Evolutionary conservation across 495 filamentous ascomycete genomes (phyloP).

Genomic region (Neurospora africana): DNA sequence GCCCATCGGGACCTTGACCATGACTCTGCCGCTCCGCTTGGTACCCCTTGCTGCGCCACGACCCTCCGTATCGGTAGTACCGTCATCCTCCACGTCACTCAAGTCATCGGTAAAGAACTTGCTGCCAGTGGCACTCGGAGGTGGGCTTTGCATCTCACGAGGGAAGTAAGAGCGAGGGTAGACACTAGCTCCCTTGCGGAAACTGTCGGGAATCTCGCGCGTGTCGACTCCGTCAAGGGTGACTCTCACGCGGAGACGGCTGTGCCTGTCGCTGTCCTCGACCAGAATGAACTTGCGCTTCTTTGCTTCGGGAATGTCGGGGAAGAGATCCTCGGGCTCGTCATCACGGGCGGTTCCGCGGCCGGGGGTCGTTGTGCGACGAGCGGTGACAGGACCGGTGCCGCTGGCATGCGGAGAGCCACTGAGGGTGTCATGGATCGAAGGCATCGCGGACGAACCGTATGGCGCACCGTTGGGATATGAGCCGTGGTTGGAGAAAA

Average conservation of each 20-base stretch:
- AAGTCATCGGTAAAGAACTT: constrained; percentile 55
- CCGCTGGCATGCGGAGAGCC: constrained; percentile 33
- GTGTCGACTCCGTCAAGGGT: constrained; percentile 82
- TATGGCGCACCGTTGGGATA: constrained; percentile 50
- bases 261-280: constrained; percentile 69
- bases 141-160: constrained; percentile 73
- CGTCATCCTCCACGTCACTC: constrained; percentile 42
- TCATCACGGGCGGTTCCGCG: constrained; percentile 27
- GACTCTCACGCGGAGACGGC: constrained; percentile 74
- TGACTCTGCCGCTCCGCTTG: constrained; percentile 11
- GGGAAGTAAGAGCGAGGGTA: constrained; percentile 86
- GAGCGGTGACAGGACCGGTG: constrained; percentile 15
- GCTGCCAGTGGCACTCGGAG: constrained; percentile 51
- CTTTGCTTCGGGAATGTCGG: constrained; percentile 75
- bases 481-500: constrained; percentile 58
- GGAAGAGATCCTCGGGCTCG: constrained; percentile 60
- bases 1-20: constrained; percentile 54
- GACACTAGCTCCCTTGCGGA: constrained; percentile 76
- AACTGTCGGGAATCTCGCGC: constrained; percentile 88
- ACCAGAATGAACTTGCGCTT: constrained; percentile 94
- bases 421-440: constrained; percentile 58
- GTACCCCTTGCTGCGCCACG: constrained; percentile 16
- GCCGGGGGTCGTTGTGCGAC: constrained; percentile 6
- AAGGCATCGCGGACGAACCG: constrained; percentile 56
- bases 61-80: constrained; percentile 44